Evolutionary conservation across 805 yeast species (phyloP).

Genomic region (Barnettozyma pratensis): DNA sequence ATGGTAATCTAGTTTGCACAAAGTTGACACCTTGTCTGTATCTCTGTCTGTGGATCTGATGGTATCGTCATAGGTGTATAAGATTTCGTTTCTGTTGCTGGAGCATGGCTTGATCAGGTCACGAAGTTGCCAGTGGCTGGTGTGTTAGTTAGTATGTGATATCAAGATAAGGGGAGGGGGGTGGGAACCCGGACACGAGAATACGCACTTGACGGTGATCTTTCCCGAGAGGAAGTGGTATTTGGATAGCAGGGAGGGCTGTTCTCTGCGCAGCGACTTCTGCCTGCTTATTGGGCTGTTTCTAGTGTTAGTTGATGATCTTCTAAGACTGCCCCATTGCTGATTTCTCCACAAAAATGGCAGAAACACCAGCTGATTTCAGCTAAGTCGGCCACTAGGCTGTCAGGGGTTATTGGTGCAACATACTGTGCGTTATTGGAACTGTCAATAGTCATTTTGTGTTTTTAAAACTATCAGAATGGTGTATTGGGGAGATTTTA

Average conservation of each 20-base stretch:
- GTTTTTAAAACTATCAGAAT: neutral
- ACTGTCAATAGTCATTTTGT: conserved; percentile 8
- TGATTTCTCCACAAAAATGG: too few species aligned
- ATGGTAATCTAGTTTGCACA: conserved; percentile 51
- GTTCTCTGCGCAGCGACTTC: conserved; percentile 10
- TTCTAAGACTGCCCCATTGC: neutral
- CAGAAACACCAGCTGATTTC: too few species aligned
- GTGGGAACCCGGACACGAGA: too few species aligned
- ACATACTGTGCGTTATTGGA: conserved; percentile 2
- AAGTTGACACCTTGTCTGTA: conserved; percentile 29
- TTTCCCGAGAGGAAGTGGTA: conserved; percentile 26
- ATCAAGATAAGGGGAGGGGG: conserved; percentile 14
- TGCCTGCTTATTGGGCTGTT: conserved; percentile 3
- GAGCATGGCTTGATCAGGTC: conserved; percentile 59
- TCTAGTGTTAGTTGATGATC: neutral
- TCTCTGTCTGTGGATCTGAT: conserved; percentile 41
- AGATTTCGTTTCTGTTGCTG: conserved; percentile 36
- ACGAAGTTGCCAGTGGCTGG: conserved; percentile 73
- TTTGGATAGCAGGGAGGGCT: conserved; percentile 12
- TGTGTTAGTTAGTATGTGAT: neutral
- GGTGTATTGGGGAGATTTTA: neutral
- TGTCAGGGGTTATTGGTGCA: too few species aligned
- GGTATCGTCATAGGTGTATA: conserved; percentile 54
- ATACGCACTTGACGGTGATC: conserved; percentile 32
- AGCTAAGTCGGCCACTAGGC: too few species aligned